phyloP scores from a whole-genome alignment of 2,329 filamentous ascomycete genomes.

The Curvularia eragrostidis region DNA sequence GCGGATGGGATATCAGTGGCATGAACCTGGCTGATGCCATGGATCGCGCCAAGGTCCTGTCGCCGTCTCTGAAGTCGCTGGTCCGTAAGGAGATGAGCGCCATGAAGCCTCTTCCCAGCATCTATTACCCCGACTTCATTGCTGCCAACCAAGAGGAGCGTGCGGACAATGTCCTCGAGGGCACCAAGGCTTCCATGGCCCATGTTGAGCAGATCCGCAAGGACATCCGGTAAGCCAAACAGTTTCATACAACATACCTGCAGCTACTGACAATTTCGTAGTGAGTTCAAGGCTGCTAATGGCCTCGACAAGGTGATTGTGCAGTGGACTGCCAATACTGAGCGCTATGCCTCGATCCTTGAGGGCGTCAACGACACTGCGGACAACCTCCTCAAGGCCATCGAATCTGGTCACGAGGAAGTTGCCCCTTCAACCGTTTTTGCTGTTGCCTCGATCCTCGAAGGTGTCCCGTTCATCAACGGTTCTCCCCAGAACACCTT shows the following conservation, averaged over 20 bases:
- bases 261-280: conserved; percentile 15
- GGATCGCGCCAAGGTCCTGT: conserved; percentile 93
- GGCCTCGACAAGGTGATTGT: conserved; percentile 93
- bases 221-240: conserved; percentile 76
- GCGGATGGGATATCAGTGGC: conserved; percentile 96
- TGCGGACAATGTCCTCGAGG: conserved; percentile 87
- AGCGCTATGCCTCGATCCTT: conserved; percentile 90
- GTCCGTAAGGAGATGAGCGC: conserved; percentile 91
- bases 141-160: conserved; percentile 97
- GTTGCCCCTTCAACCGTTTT: conserved; percentile 96
- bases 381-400: conserved; percentile 87
- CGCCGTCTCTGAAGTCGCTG: conserved; percentile 88
- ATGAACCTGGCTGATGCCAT: conserved; percentile 90
- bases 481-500: conserved; percentile 99
- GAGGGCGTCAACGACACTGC: conserved; percentile 94
- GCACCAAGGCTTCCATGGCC: conserved; percentile 80
- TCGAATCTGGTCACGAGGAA: conserved; percentile 85
- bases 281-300: conserved; percentile 88
- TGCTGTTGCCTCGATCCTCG: conserved; percentile 90
- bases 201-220: conserved; percentile 93
- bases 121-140: conserved; percentile 99
- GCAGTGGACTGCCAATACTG: conserved; percentile 98
- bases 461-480: conserved; percentile 94
- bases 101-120: conserved; percentile 88
- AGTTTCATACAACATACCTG: neutral